Percentiles rank a stretch among this genome's conserved stretches.
These are phyloP conservation scores for Singerocomus inundabilis DNA, from an alignment of 1,284 basidiomycete genomes.

Conservation along the genomic window DNA sequence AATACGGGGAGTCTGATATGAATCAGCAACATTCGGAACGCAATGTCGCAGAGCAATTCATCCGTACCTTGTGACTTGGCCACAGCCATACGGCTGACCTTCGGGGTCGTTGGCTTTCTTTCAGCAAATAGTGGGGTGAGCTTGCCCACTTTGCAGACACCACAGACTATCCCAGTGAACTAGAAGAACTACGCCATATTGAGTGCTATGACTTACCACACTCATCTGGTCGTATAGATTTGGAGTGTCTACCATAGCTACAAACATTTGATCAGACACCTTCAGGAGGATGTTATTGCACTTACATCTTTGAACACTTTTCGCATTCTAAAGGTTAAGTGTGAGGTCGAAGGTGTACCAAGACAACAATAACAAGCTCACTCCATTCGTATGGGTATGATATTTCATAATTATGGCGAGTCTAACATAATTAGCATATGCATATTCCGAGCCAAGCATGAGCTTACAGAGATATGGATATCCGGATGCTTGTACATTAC, in stretches of 20 bases:
- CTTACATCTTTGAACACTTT: slow-evolving; percentile 65
- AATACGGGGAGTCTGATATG: slow-evolving; percentile 20
- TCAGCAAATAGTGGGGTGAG: slow-evolving; percentile 54
- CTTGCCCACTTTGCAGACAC: slow-evolving; percentile 50
- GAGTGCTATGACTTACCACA: slow-evolving; percentile 46
- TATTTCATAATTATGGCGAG: slow-evolving; percentile 75
- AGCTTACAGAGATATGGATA: slow-evolving; percentile 65
- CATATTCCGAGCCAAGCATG: slow-evolving; percentile 14
- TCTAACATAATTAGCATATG: slow-evolving; percentile 40
- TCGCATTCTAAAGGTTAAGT: slow-evolving; percentile 50
- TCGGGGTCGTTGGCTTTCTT: slow-evolving; percentile 39
- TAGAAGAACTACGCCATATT: background rate
- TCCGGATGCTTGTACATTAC: slow-evolving; percentile 63
- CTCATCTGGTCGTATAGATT: slow-evolving; percentile 69
- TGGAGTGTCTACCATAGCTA: slow-evolving; percentile 76
- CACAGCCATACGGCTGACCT: slow-evolving; percentile 47
- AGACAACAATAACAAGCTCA: slow-evolving; percentile 35
- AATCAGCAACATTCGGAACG: background rate
- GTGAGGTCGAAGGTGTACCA: background rate
- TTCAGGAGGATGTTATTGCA: background rate
- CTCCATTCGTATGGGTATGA: slow-evolving; percentile 77
- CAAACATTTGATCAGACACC: slow-evolving; percentile 5
- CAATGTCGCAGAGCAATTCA: background rate
- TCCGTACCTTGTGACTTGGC: slow-evolving; percentile 45
- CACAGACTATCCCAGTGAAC: slow-evolving; percentile 39